These are phyloP conservation scores for Bryoerythrophyllum caledonicum DNA, from an alignment of 225 moss, liverwort and hornwort genomes.

Conservation along the genomic window DNA sequence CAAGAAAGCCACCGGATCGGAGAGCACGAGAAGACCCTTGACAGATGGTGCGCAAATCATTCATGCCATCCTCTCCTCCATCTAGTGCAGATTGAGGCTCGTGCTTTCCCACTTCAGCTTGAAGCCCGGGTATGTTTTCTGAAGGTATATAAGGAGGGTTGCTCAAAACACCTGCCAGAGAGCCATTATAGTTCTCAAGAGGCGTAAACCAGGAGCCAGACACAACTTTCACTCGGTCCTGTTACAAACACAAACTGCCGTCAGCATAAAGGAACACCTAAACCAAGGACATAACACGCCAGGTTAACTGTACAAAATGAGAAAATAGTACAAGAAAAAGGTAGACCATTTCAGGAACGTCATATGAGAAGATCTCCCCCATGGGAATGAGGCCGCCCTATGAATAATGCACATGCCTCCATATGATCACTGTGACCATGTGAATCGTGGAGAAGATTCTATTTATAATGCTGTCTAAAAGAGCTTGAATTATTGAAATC, in stretches of 20 bases:
- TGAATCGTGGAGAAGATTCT: no score
- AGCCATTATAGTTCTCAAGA: constrained; percentile 64
- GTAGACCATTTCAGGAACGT: no score
- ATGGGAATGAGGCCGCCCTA: no score
- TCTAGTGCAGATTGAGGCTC: constrained; percentile 88
- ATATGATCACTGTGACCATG: no score
- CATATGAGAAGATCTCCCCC: no score
- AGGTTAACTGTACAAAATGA: no score
- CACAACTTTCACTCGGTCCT: constrained; percentile 82
- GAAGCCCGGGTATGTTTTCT: constrained; percentile 53
- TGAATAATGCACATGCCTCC: no score
- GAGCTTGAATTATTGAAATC: no score
- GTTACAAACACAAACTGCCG: constrained; percentile 17
- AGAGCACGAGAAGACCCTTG: constrained; percentile 74
- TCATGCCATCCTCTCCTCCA: constrained; percentile 92
- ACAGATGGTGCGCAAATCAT: constrained; percentile 76
- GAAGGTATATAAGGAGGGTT: constrained; percentile 99
- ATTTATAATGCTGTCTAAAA: no score
- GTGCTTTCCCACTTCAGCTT: constrained; percentile 96
- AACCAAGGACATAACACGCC: no score
- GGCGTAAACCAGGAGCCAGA: constrained; percentile 89
- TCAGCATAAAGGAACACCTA: constrained; percentile 19
- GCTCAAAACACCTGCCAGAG: constrained; percentile 85
- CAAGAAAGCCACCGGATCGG: constrained; percentile 85
- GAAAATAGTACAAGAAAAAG: no score